Conservation (phyloP, 2,329 filamentous ascomycete species). For the Claviceps sp. region DNA sequence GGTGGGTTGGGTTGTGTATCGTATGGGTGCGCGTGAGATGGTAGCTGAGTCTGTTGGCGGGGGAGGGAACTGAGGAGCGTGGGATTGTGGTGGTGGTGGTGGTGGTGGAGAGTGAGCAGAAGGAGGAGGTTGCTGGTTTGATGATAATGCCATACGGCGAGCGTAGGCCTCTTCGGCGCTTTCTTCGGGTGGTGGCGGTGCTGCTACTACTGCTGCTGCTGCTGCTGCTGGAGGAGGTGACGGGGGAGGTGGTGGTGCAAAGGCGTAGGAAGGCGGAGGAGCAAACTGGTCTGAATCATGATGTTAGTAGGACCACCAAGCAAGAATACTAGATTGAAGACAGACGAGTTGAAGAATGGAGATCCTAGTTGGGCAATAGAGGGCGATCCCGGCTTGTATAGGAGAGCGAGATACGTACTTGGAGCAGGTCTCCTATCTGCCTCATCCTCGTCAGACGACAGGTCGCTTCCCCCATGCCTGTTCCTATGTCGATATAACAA, state of each 20-base stretch:
- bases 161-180: slow-evolving; percentile 59
- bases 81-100: slow-evolving; percentile 10
- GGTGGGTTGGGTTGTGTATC: slow-evolving; percentile 40
- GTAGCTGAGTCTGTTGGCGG: slow-evolving; percentile 35
- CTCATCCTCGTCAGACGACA: slow-evolving; percentile 28
- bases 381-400: no score
- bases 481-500: slow-evolving; percentile 58
- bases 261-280: slow-evolving; percentile 42
- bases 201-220: slow-evolving; percentile 23
- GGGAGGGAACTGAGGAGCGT: slow-evolving; percentile 25
- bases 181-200: slow-evolving; percentile 40
- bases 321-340: no score
- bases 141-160: slow-evolving; percentile 45
- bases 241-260: slow-evolving; percentile 32
- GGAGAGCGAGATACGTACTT: slow-evolving; percentile 18
- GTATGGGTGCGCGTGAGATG: slow-evolving; percentile 67
- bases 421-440: slow-evolving; percentile 16
- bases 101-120: slow-evolving; percentile 18
- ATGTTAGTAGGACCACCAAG: neutral
- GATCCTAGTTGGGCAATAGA: no score
- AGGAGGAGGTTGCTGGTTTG: slow-evolving; percentile 22
- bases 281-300: slow-evolving; percentile 40
- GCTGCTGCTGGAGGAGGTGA: slow-evolving; percentile 21
- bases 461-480: slow-evolving; percentile 27
- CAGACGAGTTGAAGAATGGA: neutral